phyloP scores from a whole-genome alignment of 1,284 basidiomycete genomes.

The Pholiota adiposa region DNA sequence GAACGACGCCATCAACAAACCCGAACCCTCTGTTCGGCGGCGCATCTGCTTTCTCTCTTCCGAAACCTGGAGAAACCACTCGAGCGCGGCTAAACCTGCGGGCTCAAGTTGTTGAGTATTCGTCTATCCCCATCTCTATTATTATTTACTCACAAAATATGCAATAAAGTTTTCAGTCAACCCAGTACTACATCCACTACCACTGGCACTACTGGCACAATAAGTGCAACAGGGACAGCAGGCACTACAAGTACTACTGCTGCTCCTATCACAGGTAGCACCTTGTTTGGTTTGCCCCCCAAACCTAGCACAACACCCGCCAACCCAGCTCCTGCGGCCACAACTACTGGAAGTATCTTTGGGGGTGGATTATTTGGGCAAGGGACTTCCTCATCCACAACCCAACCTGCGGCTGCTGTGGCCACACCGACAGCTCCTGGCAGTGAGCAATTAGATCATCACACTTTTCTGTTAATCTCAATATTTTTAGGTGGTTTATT shows the following conservation, averaged over 20 bases:
- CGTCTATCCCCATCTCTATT: slow-evolving; percentile 4
- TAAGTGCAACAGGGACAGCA: no score
- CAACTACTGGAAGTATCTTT: slow-evolving; percentile 23
- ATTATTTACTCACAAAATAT: neutral
- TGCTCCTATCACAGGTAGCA: slow-evolving; percentile 10
- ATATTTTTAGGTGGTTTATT: slow-evolving; percentile 18
- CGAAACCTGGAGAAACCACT: slow-evolving; percentile 36
- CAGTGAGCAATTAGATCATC: slow-evolving; percentile 2
- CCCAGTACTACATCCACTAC: slow-evolving; percentile 13
- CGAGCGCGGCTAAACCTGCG: slow-evolving; percentile 33
- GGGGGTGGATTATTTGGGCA: slow-evolving; percentile 36
- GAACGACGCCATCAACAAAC: slow-evolving; percentile 15
- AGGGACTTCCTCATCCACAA: slow-evolving; percentile 21
- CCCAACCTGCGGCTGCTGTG: slow-evolving; percentile 21
- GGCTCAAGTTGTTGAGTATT: slow-evolving; percentile 32
- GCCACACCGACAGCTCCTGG: slow-evolving; percentile 24
- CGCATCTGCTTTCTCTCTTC: slow-evolving; percentile 26
- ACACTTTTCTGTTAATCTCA: neutral
- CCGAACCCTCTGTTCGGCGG: slow-evolving; percentile 32
- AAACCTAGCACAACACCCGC: slow-evolving; percentile 28
- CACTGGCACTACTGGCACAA: slow-evolving; percentile 10
- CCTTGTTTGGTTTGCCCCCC: slow-evolving; percentile 26
- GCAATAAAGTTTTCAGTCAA: slow-evolving; percentile 18
- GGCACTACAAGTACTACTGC: slow-evolving; percentile 6
- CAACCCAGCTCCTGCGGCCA: neutral